phyloP scores from a whole-genome alignment of 805 yeast species.

The Wickerhamiella domercqiae region DNA sequence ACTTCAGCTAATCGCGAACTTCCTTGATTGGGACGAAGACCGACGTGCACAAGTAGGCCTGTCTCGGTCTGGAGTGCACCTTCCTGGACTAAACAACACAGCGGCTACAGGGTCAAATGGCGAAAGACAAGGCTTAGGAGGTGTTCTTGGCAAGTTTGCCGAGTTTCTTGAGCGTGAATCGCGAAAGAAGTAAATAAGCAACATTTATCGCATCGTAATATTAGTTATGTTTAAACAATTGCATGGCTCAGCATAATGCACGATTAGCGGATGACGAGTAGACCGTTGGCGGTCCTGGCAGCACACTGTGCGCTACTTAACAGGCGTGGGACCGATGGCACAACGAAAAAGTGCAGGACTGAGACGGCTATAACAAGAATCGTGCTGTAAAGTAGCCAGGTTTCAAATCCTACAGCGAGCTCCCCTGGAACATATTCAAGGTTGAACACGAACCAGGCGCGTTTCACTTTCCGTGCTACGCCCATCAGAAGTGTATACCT shows the following conservation, averaged over 20 bases:
- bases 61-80: conserved; percentile 12
- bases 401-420: background rate
- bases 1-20: conserved; percentile 63
- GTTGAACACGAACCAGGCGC: conserved; percentile 7
- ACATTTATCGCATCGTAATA: too few relatives aligned
- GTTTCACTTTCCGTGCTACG: background rate
- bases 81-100: conserved; percentile 3
- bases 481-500: too few relatives aligned
- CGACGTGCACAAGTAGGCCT: conserved; percentile 24
- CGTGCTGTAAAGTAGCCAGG: background rate
- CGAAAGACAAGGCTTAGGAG: conserved; percentile 14
- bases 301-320: background rate
- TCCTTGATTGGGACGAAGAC: conserved; percentile 75
- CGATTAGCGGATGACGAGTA: too few relatives aligned
- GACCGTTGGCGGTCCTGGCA: too few relatives aligned
- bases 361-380: background rate
- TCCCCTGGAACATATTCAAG: conserved; percentile 13
- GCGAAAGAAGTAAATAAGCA: conserved; percentile 2
- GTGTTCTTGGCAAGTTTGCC: conserved; percentile 27
- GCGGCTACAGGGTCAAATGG: conserved; percentile 5
- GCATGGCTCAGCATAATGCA: too few relatives aligned
- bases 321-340: background rate
- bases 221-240: too few relatives aligned
- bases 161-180: conserved; percentile 24
- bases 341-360: background rate